Percentiles rank a stretch among this genome's conserved stretches.
Conservation (phyloP, 441 rosid species). For the Syzygium malaccense region DNA sequence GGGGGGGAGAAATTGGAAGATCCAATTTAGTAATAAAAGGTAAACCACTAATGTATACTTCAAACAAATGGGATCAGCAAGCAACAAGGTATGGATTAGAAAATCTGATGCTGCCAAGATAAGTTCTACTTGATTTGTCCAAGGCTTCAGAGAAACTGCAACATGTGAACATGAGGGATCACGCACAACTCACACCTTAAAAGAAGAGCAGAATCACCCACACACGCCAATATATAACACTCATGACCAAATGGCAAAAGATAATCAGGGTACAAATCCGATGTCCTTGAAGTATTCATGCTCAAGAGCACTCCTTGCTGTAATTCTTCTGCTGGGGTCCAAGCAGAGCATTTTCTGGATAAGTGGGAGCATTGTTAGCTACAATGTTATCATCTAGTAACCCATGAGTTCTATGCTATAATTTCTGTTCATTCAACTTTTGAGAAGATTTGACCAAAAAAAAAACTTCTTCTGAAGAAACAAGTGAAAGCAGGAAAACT, state of each 20-base stretch:
- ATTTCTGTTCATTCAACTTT: neutral
- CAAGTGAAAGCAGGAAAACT: neutral
- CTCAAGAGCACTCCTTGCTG: conserved; percentile 84
- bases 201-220: neutral
- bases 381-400: neutral
- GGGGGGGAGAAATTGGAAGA: neutral
- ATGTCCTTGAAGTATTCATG: conserved; percentile 92
- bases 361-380: neutral
- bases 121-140: neutral
- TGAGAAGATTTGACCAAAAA: too few species aligned
- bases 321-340: conserved; percentile 88
- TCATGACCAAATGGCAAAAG: neutral
- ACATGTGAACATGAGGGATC: neutral
- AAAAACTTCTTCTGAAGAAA: neutral
- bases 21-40: neutral
- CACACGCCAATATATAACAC: neutral
- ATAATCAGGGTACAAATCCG: conserved; percentile 53
- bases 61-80: neutral
- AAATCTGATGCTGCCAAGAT: neutral
- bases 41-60: neutral
- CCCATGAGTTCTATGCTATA: neutral
- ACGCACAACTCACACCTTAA: neutral
- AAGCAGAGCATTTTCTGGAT: conserved; percentile 87
- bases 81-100: neutral
- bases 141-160: neutral